Evolutionary conservation across 345 rosid species (phyloP), one percentile per base, ranked within the genome.

Genomic region (Aegle marmelos): DNA sequence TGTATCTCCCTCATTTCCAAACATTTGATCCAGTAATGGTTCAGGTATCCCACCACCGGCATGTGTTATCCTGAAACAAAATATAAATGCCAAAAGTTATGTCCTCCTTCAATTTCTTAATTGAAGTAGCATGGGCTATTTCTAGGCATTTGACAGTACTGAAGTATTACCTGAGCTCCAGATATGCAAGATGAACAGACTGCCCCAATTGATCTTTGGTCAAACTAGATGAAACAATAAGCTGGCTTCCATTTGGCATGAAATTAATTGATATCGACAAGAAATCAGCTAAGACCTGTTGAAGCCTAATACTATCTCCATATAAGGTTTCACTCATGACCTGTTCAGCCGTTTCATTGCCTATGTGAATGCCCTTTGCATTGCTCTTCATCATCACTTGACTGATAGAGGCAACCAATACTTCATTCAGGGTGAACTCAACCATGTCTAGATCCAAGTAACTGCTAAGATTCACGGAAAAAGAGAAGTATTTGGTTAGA

Each of bases 221-320:
- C 80, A 92, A 76, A 73, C 74, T 86, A 79, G 94, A 88, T 80
- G 89, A 76, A 75, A 91, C 41, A 56, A 72, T 33, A 31, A 95
- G 83, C 77, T 88, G 89, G 61, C 89, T 90, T 70, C 94, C 95
- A 7, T 82, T 64, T 71, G 94, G 90, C n/a, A 91, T 81, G 74
- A 73, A 89, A 80, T 85, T 87, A 39, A 90, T 87, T 34, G 97
- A 87, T 78, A 83, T 74, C 48, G 78, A 41, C 85, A 95, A 83
- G 90, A 92, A 91, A 86, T 91, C 92, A 39, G 94, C 90, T 60
- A 93, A 77, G 59, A 91, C 87, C 79, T 93, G 96, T 80, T 93
- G 97, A 85, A 95, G 91, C 86, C 99, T 89, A 57, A 90, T 83
- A 79, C 93, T 87, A 79, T 95, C 97, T 67, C 96, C 99, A 75